Conservation (phyloP, 371 early-diverging fungal species). For the Batkoa obscura region DNA sequence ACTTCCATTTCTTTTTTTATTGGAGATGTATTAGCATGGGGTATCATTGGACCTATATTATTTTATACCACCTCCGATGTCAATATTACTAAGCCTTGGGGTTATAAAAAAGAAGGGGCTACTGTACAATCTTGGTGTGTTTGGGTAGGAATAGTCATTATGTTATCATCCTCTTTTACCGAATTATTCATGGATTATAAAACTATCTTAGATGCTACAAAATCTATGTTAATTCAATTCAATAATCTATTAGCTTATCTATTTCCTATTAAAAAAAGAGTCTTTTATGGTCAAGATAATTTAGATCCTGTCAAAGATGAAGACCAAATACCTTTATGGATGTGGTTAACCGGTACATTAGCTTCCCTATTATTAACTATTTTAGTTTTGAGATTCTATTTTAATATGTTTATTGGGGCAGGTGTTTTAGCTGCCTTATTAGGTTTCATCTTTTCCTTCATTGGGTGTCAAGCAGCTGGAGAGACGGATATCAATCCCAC, state of each 20-base stretch:
- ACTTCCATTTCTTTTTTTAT: slow-evolving; percentile 13
- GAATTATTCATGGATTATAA: slow-evolving; percentile 34
- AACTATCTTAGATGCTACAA: slow-evolving; percentile 31
- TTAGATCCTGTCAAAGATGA: slow-evolving; percentile 20
- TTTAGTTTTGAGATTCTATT: slow-evolving; percentile 32
- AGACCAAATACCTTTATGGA: slow-evolving; percentile 30
- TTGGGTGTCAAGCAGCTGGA: slow-evolving; percentile 42
- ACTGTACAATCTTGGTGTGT: slow-evolving; percentile 30
- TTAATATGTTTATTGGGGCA: slow-evolving; percentile 31
- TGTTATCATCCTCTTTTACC: slow-evolving; percentile 37
- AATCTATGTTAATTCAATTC: no score
- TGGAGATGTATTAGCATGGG: slow-evolving; percentile 1
- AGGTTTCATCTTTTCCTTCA: slow-evolving; percentile 42
- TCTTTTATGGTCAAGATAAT: no score
- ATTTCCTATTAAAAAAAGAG: no score
- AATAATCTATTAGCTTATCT: no score
- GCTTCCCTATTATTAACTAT: slow-evolving; percentile 35
- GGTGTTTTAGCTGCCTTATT: slow-evolving; percentile 32
- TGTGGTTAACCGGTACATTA: slow-evolving; percentile 36
- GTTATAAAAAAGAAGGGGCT: not conserved
- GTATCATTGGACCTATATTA: slow-evolving; percentile 8
- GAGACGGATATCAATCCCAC: slow-evolving; percentile 40
- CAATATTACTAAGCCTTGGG: not conserved
- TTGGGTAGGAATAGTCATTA: slow-evolving; percentile 54
- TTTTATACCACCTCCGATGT: not conserved